These are phyloP conservation scores for Candida sp. DNA, from an alignment of 1,139 yeast species.

Conservation along the genomic window DNA sequence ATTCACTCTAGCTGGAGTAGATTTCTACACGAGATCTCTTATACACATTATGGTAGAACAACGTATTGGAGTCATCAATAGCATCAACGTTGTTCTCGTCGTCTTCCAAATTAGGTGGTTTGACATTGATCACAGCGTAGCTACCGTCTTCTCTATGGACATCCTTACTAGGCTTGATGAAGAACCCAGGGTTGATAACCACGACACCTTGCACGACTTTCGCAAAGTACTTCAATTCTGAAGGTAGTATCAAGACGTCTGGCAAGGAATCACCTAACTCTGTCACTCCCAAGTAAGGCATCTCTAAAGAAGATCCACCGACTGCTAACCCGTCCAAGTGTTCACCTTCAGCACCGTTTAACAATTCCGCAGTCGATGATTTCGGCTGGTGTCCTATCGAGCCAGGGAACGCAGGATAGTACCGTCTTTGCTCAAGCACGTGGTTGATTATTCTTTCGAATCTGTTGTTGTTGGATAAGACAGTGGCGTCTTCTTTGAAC, in stretches of 20 bases:
- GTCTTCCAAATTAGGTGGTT: slow-evolving; percentile 46
- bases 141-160: slow-evolving; percentile 59
- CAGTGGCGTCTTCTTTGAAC: slow-evolving; percentile 31
- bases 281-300: slow-evolving; percentile 81
- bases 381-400: slow-evolving; percentile 37
- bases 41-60: slow-evolving; percentile 71
- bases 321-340: slow-evolving; percentile 38
- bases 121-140: slow-evolving; percentile 63
- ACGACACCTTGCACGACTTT: slow-evolving; percentile 79
- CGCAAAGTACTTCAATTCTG: slow-evolving; percentile 74
- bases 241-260: slow-evolving; percentile 80
- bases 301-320: slow-evolving; percentile 73
- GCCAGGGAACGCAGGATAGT: slow-evolving; percentile 88
- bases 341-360: slow-evolving; percentile 40
- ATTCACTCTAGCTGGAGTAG: slow-evolving; percentile 21
- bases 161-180: slow-evolving; percentile 54
- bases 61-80: slow-evolving; percentile 38
- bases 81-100: slow-evolving; percentile 46
- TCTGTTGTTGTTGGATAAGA: slow-evolving; percentile 44
- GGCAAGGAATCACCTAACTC: slow-evolving; percentile 81
- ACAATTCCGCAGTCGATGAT: slow-evolving; percentile 19
- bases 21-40: slow-evolving; percentile 83
- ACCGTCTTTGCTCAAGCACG: slow-evolving; percentile 76
- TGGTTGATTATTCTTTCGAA: slow-evolving; percentile 77
- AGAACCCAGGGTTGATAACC: slow-evolving; percentile 82